A percentile compares a stretch with the other conserved stretches of the same genome.
These are phyloP conservation scores for Malus hybrid DNA, from an alignment of 331 rosid species.

Conservation along the genomic window DNA sequence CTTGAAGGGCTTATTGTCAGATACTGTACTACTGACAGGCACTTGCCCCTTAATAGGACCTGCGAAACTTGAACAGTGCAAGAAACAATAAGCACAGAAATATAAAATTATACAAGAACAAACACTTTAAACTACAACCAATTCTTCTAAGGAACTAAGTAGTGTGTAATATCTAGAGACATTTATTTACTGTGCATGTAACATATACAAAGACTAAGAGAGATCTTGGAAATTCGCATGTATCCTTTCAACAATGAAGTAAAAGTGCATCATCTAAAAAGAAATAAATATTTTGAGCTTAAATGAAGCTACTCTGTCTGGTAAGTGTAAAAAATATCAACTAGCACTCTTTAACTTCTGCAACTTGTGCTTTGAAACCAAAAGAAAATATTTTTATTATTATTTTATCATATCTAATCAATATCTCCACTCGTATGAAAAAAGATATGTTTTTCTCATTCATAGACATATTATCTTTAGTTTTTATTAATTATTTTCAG, in stretches of 20 bases:
- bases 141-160: background rate
- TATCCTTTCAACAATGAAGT: background rate
- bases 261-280: background rate
- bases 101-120: constrained; percentile 21
- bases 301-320: background rate
- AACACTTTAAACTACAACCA: constrained; percentile 7
- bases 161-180: background rate
- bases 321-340: background rate
- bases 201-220: background rate
- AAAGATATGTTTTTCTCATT: background rate
- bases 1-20: constrained; percentile 59
- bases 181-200: background rate
- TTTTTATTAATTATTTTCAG: background rate
- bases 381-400: background rate
- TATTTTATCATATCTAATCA: background rate
- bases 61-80: constrained; percentile 99
- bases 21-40: constrained; percentile 38
- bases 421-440: background rate
- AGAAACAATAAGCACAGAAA: constrained; percentile 82
- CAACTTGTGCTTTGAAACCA: background rate
- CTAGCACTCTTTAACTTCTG: background rate
- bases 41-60: constrained; percentile 91
- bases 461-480: background rate
- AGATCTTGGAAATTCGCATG: background rate
- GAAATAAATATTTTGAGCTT: background rate